Percentiles rank a stretch among this genome's conserved stretches.
phyloP scores from a whole-genome alignment of 768 basidiomycete genomes.

The Termitomyces sp. region DNA sequence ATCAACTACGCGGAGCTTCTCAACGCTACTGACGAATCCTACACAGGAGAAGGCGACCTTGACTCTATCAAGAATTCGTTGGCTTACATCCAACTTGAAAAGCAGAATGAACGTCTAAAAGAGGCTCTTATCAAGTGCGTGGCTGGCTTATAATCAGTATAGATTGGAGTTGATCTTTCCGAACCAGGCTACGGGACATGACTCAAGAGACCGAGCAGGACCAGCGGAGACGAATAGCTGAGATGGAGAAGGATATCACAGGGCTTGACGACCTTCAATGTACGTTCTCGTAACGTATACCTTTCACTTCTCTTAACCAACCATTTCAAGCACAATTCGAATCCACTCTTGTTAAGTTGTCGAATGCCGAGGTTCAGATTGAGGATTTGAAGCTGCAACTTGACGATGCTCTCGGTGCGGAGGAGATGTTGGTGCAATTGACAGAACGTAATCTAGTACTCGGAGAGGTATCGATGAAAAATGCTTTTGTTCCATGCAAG shows the following conservation, averaged over 20 bases:
- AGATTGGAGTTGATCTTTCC: not conserved
- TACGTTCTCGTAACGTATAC: conserved; percentile 22
- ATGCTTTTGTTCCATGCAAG: not conserved
- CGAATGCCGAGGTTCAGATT: conserved; percentile 87
- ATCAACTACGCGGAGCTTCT: not conserved
- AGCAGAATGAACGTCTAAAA: conserved; percentile 93
- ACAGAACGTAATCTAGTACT: conserved; percentile 92
- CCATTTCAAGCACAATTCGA: conserved; percentile 67
- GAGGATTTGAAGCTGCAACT: conserved; percentile 93
- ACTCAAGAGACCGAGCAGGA: conserved; percentile 86
- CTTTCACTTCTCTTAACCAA: not conserved
- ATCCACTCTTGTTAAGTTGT: conserved; percentile 68
- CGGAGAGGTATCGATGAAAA: conserved; percentile 58
- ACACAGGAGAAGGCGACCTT: conserved; percentile 15
- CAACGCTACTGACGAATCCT: not conserved
- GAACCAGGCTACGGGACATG: conserved; percentile 77
- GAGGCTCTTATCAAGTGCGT: conserved; percentile 81
- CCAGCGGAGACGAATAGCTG: conserved; percentile 69
- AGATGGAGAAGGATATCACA: conserved; percentile 87
- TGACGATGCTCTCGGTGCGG: conserved; percentile 91
- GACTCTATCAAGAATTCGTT: conserved; percentile 49
- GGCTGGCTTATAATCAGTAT: not conserved
- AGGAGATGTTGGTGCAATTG: conserved; percentile 93
- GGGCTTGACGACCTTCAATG: conserved; percentile 78
- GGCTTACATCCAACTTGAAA: conserved; percentile 84